Base-by-base conservation (phyloP, 306 rosid species). In the Quercus glauca region DNA sequence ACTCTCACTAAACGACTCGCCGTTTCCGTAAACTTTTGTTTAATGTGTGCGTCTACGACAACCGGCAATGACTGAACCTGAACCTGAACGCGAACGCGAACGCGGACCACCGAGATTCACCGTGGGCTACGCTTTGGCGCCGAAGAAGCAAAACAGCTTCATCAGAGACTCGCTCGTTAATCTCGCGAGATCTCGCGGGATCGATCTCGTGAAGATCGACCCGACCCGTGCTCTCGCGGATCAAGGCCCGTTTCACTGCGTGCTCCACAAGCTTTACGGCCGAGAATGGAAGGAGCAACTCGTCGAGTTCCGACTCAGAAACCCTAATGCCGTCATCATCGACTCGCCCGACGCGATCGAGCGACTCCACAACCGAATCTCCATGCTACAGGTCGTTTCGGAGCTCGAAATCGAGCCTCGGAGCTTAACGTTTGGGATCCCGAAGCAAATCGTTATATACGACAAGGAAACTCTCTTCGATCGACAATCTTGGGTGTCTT, bases 301-400 rank as follows among this genome's bases (percentile, higher is more conserved):
- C 49, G 82, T 55, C 6, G 85, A 91, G 0, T 90, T 92, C 52
- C 31, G 84, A 49, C 71, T 8, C 1, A 29, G 55, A 41, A 84
- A 89, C 84, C 98, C 98, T 11, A 87, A 84, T 75, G 95, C 88
- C 41, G 87, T 83, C 13, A 81, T 92, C 18, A 80, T 94, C 5
- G 98, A 94, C 78, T 76, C 91, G 0, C 96, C 96, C 0, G 97
- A 92, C 41, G 88, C 96, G 73, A 92, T 94, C 58, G 92, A 89
- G 88, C 69, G 93, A 77, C 96, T 94, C 12, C 98, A 92, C 78
- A 90, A 92, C 84, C 86, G 98, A 73, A 94, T 94, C 63, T 94
- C 98, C 23, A 94, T 94, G 98, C 88, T 94, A 56, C 96, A 92
- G 91, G 98, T 87, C 37, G 98, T 94, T 4, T 84, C 98, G 2